phyloP scores from a whole-genome alignment of 1,284 basidiomycete genomes.

The Ustilago esculenta region DNA sequence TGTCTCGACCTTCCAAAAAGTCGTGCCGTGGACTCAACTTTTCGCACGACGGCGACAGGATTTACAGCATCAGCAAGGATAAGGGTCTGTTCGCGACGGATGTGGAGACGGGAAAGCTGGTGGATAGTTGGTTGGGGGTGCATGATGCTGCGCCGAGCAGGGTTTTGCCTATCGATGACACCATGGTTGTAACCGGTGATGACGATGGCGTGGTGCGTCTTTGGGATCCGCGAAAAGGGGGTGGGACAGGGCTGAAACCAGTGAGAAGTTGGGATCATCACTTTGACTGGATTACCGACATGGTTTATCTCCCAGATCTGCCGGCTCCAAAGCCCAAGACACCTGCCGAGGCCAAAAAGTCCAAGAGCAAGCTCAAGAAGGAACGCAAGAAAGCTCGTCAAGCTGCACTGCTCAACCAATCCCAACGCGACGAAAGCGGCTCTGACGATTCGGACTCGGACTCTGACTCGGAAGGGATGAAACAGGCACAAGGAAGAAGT shows the following conservation, averaged over 20 bases:
- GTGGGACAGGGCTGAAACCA: slow-evolving; percentile 14
- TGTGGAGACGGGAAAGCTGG: slow-evolving; percentile 72
- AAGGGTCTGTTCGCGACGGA: slow-evolving; percentile 73
- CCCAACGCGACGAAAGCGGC: slow-evolving; percentile 4
- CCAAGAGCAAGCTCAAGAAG: slow-evolving; percentile 22
- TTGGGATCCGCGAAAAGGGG: slow-evolving; percentile 81
- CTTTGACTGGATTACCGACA: slow-evolving; percentile 94
- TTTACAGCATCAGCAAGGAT: slow-evolving; percentile 86
- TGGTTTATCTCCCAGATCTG: slow-evolving; percentile 73
- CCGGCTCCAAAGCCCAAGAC: slow-evolving; percentile 29
- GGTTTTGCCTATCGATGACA: slow-evolving; percentile 81
- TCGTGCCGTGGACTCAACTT: slow-evolving; percentile 57
- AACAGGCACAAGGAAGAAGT: slow-evolving; percentile 15
- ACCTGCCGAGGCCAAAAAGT: slow-evolving; percentile 29
- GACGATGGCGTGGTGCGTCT: slow-evolving; percentile 93
- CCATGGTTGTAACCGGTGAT: slow-evolving; percentile 84
- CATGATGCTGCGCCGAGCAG: slow-evolving; percentile 75
- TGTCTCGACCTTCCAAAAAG: slow-evolving; percentile 49
- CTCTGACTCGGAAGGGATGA: not conserved
- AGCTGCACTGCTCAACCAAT: slow-evolving; percentile 2
- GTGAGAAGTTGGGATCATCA: slow-evolving; percentile 83
- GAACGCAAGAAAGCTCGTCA: slow-evolving; percentile 10
- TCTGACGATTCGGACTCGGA: slow-evolving; percentile 3
- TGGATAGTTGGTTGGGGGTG: slow-evolving; percentile 74
- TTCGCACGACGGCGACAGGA: slow-evolving; percentile 8